phyloP scores from a whole-genome alignment of 192 early-diverging fungal genomes.

The Podila horticola region DNA sequence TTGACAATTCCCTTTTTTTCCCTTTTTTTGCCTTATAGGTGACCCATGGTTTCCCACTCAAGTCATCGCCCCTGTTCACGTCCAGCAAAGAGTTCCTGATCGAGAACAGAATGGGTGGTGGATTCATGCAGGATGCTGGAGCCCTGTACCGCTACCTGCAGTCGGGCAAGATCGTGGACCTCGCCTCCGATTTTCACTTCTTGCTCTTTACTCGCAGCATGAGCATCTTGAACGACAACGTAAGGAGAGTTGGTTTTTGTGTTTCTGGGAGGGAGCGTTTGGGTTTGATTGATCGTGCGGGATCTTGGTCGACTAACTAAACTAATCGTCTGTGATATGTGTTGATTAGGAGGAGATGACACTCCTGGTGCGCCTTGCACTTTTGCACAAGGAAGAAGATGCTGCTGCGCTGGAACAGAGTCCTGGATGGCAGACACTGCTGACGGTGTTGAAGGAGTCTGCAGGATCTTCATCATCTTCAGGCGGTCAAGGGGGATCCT shows the following conservation, averaged over 20 bases:
- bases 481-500: slow-evolving; percentile 17
- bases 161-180: slow-evolving; percentile 52
- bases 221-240: slow-evolving; percentile 67
- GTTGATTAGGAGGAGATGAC: slow-evolving; percentile 61
- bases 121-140: slow-evolving; percentile 66
- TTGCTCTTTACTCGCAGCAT: slow-evolving; percentile 75
- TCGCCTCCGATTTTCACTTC: slow-evolving; percentile 89
- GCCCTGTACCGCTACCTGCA: slow-evolving; percentile 67
- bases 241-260: slow-evolving; percentile 8
- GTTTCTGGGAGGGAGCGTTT: neutral
- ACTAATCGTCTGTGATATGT: neutral
- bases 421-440: slow-evolving; percentile 77
- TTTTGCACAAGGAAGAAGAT: slow-evolving; percentile 40
- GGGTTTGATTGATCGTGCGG: no score
- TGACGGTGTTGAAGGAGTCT: slow-evolving; percentile 66
- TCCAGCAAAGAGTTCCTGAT: slow-evolving; percentile 70
- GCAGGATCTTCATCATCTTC: slow-evolving; percentile 34
- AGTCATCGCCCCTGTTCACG: slow-evolving; percentile 79
- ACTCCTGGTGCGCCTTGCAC: slow-evolving; percentile 54
- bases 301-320: neutral
- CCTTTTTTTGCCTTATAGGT: slow-evolving; percentile 55
- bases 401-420: slow-evolving; percentile 51
- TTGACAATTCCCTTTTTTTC: neutral
- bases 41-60: slow-evolving; percentile 92
- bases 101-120: slow-evolving; percentile 78